A percentile compares a stretch with the other conserved stretches of the same genome.
Conservation (phyloP, 148 eudicot genomes). For the Cornus kousa region DNA sequence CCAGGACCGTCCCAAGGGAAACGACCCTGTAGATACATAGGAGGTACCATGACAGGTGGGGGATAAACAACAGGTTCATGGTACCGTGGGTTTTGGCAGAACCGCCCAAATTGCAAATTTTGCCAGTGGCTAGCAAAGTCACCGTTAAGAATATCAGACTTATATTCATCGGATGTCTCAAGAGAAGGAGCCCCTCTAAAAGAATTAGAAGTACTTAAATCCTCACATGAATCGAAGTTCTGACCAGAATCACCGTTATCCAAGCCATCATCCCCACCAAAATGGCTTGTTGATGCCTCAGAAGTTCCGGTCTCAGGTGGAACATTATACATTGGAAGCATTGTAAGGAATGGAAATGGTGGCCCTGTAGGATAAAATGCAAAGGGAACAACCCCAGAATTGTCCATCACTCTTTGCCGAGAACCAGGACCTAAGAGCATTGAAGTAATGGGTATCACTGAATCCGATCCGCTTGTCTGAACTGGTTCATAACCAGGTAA, state of each 20-base stretch:
- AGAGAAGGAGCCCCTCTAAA: constrained; percentile 25
- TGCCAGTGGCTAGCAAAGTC: constrained; percentile 88
- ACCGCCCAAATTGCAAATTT: constrained; percentile 74
- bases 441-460: constrained; percentile 50
- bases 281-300: constrained; percentile 39
- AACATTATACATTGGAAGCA: constrained; percentile 63
- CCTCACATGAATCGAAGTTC: constrained; percentile 35
- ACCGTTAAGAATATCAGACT: constrained; percentile 69
- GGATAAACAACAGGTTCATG: constrained; percentile 44
- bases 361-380: constrained; percentile 88
- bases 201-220: constrained; percentile 25
- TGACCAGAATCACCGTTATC: constrained; percentile 37
- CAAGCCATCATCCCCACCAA: constrained; percentile 38
- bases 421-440: constrained; percentile 53
- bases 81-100: constrained; percentile 58
- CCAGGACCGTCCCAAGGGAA: constrained; percentile 77
- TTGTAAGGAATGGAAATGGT: constrained; percentile 81
- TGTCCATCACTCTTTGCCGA: constrained; percentile 47
- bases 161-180: constrained; percentile 37
- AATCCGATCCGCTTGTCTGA: constrained; percentile 52
- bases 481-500: constrained; percentile 46
- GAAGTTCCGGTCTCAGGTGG: constrained; percentile 46
- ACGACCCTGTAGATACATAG: constrained; percentile 65
- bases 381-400: constrained; percentile 43
- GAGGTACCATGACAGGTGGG: constrained; percentile 66